Percentiles rank a stretch among this genome's conserved stretches.
phyloP scores from a whole-genome alignment of 2,329 filamentous ascomycete species.

The Fusarium citri region DNA sequence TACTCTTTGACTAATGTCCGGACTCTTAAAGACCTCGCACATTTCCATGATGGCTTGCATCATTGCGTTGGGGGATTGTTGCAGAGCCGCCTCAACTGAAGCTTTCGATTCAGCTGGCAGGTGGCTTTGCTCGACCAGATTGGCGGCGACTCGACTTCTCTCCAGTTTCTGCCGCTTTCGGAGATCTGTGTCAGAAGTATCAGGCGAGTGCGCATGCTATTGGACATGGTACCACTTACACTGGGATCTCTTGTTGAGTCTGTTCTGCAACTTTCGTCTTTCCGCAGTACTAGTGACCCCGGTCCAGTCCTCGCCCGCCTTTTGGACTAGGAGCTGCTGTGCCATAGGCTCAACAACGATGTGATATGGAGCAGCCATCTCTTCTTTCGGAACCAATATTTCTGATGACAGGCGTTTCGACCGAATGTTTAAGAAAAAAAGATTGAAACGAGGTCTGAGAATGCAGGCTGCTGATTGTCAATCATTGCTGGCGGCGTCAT shows the following conservation, averaged over 20 bases:
- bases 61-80: neutral
- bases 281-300: slow-evolving; percentile 20
- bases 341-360: slow-evolving; percentile 21
- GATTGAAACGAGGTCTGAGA: neutral
- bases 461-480: neutral
- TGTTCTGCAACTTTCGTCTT: slow-evolving; percentile 21
- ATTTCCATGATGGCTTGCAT: neutral
- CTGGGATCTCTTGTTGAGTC: slow-evolving; percentile 22
- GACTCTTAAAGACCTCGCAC: slow-evolving; percentile 6
- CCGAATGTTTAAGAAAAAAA: neutral
- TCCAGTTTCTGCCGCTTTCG: slow-evolving; percentile 6
- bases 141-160: neutral
- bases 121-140: neutral
- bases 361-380: slow-evolving; percentile 1
- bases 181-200: neutral
- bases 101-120: neutral
- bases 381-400: neutral
- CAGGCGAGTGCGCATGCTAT: accelerated
- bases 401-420: accelerated
- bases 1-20: neutral
- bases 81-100: neutral
- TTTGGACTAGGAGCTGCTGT: slow-evolving; percentile 12
- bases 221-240: neutral
- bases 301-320: slow-evolving; percentile 15
- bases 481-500: neutral